A percentile compares a stretch with the other conserved stretches of the same genome.
Evolutionary conservation across 2,329 filamentous ascomycete genomes (phyloP).

Genomic region (Magnaporthiopsis poae): DNA sequence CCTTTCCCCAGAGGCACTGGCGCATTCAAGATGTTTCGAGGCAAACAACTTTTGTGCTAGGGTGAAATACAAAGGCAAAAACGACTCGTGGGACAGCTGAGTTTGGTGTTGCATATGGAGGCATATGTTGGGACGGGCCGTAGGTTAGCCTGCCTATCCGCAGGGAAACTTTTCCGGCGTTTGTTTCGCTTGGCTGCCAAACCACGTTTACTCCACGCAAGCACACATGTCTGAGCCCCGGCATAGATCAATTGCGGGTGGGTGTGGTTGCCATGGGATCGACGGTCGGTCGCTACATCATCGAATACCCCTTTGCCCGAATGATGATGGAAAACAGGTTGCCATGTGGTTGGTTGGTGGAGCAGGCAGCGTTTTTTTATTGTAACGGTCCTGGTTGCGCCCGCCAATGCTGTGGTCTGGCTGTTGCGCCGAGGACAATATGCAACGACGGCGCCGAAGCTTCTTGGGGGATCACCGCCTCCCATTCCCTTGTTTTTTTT

Average conservation of each 20-base stretch:
- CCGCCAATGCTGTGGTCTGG: no score
- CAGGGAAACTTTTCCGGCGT: neutral
- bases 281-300: neutral
- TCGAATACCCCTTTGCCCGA: neutral
- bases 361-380: no score
- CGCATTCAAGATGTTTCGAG: no score
- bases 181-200: neutral
- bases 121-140: neutral
- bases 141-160: neutral
- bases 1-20: no score
- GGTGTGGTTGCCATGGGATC: neutral
- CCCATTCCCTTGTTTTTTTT: no score
- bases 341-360: no score
- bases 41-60: no score
- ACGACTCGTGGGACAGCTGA: no score
- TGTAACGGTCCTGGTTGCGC: neutral
- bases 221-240: neutral
- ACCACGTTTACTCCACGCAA: no score
- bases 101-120: neutral
- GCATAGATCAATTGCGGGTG: neutral
- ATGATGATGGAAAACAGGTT: neutral
- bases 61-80: no score
- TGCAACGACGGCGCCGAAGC: neutral
- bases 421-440: neutral
- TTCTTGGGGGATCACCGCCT: neutral